Percentiles rank a stretch among this genome's conserved stretches.
These are phyloP conservation scores for Phtheirospermum japonicum DNA, from an alignment of 257 asterid genomes.

Conservation along the genomic window DNA sequence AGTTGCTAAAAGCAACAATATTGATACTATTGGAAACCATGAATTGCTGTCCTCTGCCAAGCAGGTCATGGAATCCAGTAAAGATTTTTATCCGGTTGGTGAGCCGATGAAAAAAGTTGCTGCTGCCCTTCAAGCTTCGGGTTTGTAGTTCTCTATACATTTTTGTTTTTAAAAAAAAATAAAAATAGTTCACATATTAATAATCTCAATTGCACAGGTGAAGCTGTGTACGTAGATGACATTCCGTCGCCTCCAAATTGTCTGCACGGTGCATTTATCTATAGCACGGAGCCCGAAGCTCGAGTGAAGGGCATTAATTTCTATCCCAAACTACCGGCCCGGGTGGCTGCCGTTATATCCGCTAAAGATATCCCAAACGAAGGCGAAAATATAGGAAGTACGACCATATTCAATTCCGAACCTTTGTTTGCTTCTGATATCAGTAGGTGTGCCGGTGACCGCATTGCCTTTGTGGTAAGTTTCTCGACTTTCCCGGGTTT, in stretches of 20 bases:
- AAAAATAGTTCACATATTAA: not conserved
- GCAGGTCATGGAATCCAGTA: conserved; percentile 44
- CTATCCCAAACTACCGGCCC: conserved; percentile 28
- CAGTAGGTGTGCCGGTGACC: conserved; percentile 57
- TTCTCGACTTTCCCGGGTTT: not conserved
- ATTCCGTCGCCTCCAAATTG: conserved; percentile 71
- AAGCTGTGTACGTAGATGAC: conserved; percentile 73
- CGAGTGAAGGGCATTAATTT: conserved; percentile 42
- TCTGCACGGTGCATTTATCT: conserved; percentile 59
- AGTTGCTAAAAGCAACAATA: not conserved
- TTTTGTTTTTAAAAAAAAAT: not conserved
- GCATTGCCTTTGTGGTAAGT: conserved; percentile 59
- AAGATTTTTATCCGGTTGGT: conserved; percentile 64
- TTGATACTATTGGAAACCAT: conserved; percentile 16
- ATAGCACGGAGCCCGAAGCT: conserved; percentile 56
- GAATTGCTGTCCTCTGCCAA: conserved; percentile 49
- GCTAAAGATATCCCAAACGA: conserved; percentile 55
- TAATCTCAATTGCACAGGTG: conserved; percentile 39
- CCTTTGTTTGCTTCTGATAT: conserved; percentile 55
- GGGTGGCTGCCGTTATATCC: conserved; percentile 36
- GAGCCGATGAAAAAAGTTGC: conserved; percentile 52
- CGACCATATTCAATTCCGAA: conserved; percentile 37
- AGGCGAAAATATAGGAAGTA: conserved; percentile 54
- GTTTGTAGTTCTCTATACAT: conserved; percentile 31
- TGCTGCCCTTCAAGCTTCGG: conserved; percentile 71